Evolutionary conservation across 805 yeast species (phyloP).

Genomic region (Scheffersomyces amazonensis): DNA sequence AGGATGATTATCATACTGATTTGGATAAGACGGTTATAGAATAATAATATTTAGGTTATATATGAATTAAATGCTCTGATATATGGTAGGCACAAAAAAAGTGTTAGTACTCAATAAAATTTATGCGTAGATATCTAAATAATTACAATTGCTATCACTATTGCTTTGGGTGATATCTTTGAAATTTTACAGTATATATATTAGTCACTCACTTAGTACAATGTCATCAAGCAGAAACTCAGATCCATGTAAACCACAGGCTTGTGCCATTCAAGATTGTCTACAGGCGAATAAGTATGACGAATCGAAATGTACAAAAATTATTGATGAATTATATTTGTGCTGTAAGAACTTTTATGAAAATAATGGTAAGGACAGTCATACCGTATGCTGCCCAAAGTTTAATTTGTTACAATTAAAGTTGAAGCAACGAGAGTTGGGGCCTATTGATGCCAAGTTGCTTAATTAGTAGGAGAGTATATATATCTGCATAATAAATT

Average conservation of each 20-base stretch:
- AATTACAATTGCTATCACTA: too few species aligned
- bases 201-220: too few species aligned
- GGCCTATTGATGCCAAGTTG: conserved; percentile 57
- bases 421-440: conserved; percentile 59
- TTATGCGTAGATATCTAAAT: too few species aligned
- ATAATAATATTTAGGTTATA: too few species aligned
- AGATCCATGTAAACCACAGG: conserved; percentile 70
- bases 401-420: conserved; percentile 61
- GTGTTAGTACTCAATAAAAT: too few species aligned
- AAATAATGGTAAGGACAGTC: conserved; percentile 54
- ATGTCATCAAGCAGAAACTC: neutral
- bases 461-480: too few species aligned
- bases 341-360: conserved; percentile 73
- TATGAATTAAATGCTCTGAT: too few species aligned
- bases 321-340: conserved; percentile 66
- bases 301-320: conserved; percentile 69
- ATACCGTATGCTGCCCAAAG: conserved; percentile 77
- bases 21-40: conserved; percentile 35
- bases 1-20: conserved; percentile 55
- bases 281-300: conserved; percentile 58
- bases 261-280: conserved; percentile 84
- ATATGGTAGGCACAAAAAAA: too few species aligned
- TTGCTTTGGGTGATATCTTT: too few species aligned
- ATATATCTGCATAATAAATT: too few species aligned
- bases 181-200: too few species aligned